Conservation (phyloP, 1,284 basidiomycete species). For the Ustilago trichophora region DNA sequence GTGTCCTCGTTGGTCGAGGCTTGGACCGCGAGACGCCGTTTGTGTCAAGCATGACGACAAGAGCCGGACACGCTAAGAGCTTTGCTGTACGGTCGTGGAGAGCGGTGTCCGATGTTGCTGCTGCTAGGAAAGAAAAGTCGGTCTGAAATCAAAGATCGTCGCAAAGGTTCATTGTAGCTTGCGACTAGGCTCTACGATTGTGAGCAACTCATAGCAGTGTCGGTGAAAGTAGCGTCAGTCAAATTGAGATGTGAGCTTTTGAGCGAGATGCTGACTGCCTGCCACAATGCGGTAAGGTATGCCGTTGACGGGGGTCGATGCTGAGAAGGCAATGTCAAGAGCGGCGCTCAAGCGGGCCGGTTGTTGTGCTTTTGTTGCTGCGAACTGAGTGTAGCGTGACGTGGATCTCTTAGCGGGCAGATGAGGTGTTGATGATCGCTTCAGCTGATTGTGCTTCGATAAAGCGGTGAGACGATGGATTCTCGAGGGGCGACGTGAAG, state of each 20-base stretch:
- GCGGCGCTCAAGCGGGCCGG: too few species aligned
- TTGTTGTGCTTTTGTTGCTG: neutral
- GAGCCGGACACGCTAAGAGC: neutral
- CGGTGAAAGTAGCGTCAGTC: neutral
- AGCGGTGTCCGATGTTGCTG: neutral
- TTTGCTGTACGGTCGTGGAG: neutral
- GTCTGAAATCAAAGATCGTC: neutral
- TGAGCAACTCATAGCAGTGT: conserved; percentile 24
- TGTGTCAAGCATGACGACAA: neutral
- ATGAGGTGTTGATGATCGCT: too few species aligned
- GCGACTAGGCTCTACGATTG: conserved; percentile 19
- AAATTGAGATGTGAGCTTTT: neutral
- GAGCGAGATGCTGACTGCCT: neutral
- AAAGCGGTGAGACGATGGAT: too few species aligned
- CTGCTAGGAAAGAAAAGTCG: neutral
- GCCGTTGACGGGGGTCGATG: too few species aligned
- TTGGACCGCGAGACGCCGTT: too few species aligned
- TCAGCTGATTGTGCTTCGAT: too few species aligned
- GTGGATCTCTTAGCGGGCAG: too few species aligned
- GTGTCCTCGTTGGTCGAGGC: too few species aligned
- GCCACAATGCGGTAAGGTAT: too few species aligned
- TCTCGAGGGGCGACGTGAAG: too few species aligned
- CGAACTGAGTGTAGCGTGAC: too few species aligned
- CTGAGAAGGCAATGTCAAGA: too few species aligned
- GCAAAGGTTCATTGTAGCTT: conserved; percentile 5